Evolutionary conservation across 768 basidiomycete species (phyloP).

Genomic region (Auricularia sp.): DNA sequence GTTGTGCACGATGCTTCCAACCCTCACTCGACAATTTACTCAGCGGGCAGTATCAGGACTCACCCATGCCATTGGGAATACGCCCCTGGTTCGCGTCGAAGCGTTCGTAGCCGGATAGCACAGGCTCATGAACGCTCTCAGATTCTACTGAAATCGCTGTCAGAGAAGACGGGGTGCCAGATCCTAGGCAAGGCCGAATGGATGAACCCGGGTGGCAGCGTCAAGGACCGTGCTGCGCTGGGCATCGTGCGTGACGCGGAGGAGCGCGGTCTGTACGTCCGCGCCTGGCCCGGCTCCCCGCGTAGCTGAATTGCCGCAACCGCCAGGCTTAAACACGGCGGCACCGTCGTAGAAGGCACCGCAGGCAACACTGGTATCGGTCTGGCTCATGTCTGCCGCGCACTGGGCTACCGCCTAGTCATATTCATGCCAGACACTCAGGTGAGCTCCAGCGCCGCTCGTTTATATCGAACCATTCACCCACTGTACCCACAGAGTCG

Average conservation of each 20-base stretch:
- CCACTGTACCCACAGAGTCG: conserved; percentile 50
- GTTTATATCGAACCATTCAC: neutral
- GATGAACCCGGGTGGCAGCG: conserved; percentile 95
- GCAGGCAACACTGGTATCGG: conserved; percentile 98
- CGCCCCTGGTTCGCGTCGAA: conserved; percentile 60
- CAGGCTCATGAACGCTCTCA: conserved; percentile 21
- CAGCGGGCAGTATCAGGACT: conserved; percentile 57
- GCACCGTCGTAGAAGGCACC: conserved; percentile 95
- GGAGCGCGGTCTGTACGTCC: conserved; percentile 60
- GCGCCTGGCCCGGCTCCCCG: neutral
- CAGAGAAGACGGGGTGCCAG: conserved; percentile 69
- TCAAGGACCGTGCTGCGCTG: conserved; percentile 94
- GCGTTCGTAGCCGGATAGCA: neutral
- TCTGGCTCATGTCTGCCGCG: conserved; percentile 87
- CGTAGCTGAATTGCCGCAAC: neutral
- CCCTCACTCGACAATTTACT: neutral
- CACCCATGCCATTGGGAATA: conserved; percentile 83
- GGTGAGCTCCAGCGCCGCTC: conserved; percentile 26
- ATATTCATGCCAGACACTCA: conserved; percentile 98
- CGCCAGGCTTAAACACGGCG: conserved; percentile 73
- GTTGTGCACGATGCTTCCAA: neutral
- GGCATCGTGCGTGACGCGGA: conserved; percentile 84
- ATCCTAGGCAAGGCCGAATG: conserved; percentile 97
- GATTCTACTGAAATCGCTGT: conserved; percentile 77
- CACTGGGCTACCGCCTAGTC: conserved; percentile 91